These are phyloP conservation scores for Saprolegnia diclina DNA, from an alignment of 352 stramenopile species.

Conservation along the genomic window DNA sequence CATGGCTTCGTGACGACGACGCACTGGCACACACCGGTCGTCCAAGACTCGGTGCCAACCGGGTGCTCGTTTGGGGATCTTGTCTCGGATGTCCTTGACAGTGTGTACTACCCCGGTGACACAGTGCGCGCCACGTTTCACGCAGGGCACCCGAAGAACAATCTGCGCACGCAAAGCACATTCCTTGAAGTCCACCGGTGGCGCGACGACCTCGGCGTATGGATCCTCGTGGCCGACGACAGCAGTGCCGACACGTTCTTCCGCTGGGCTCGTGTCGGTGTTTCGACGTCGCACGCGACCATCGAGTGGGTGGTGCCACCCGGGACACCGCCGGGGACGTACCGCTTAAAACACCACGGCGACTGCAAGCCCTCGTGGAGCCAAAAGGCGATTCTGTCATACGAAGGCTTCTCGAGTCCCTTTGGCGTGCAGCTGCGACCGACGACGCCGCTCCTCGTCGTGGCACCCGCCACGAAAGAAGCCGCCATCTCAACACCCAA, in stretches of 20 bases:
- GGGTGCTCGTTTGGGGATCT: constrained; percentile 50
- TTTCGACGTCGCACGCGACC: constrained; percentile 59
- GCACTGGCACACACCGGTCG: constrained; percentile 70
- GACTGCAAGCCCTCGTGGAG: constrained; percentile 71
- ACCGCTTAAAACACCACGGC: constrained; percentile 76
- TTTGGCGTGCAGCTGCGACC: constrained; percentile 32
- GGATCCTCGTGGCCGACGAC: constrained; percentile 69
- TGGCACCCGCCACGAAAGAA: not conserved
- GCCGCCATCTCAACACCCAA: not conserved
- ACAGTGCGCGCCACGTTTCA: constrained; percentile 62
- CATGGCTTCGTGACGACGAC: constrained; percentile 59
- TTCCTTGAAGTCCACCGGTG: constrained; percentile 76
- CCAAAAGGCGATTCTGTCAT: constrained; percentile 36
- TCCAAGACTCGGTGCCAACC: constrained; percentile 53
- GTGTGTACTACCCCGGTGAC: constrained; percentile 40
- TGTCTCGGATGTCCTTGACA: constrained; percentile 39
- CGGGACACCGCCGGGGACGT: constrained; percentile 41
- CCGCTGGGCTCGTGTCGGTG: constrained; percentile 61
- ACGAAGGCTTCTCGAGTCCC: constrained; percentile 50
- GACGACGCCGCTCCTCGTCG: not conserved
- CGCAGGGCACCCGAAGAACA: constrained; percentile 77
- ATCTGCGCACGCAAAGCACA: constrained; percentile 62
- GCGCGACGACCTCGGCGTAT: constrained; percentile 41
- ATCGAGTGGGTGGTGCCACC: constrained; percentile 64
- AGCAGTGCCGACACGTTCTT: constrained; percentile 69